Evolutionary conservation across 2,329 filamentous ascomycete species (phyloP), one percentile per base, ranked within the genome.

Genomic region (Verticillium dahliae): DNA sequence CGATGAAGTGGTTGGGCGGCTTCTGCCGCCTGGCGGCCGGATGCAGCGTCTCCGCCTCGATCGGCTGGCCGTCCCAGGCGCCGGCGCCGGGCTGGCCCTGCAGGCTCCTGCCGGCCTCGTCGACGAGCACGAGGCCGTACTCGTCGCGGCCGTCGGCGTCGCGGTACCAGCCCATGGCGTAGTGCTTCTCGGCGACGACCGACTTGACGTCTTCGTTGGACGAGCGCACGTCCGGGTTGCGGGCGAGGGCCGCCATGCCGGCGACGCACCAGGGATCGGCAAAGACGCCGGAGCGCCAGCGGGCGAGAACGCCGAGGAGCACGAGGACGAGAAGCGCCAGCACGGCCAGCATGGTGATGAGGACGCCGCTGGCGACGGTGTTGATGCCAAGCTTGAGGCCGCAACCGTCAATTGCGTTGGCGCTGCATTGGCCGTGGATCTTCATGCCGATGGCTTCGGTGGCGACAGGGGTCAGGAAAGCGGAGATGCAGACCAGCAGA

Each of bases 221-320:
- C 6, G 70, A 62, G 15, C 69, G 69, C 10, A 76, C 66, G 14
- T 71, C 67, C 6, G 67, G 57, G 59, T 73, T 70, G 2, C 70
- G 67, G 1, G 70, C 68, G 2, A 80, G 69, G 1, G 71, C 68
- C 0, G 72, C 72, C 60, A 78, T 74, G 0, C 73, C 69, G 1
- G 70, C 69, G 4, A 79, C 66, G 61, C 68, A 77, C 78, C 78
- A 80, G 2, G 78, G 78, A 54, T 77, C 73, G 13, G 71, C 69
- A 27, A 68, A 66, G 15, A 80, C 62, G 0, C 77, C 78, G 0
- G 76, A 78, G n/a, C 69, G 66, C 70, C 73, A 76, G 15, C 67
- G 67, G 10, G 69, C 64, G 27, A 76, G 66, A 4, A 73, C 65
- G 7, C 69, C 35, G 1, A 70, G 57, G 5, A 75, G 68, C 6